Evolutionary conservation across 2,329 filamentous ascomycete species (phyloP), one percentile per base, ranked within the genome.

Genomic region (Ophiobolus disseminans): DNA sequence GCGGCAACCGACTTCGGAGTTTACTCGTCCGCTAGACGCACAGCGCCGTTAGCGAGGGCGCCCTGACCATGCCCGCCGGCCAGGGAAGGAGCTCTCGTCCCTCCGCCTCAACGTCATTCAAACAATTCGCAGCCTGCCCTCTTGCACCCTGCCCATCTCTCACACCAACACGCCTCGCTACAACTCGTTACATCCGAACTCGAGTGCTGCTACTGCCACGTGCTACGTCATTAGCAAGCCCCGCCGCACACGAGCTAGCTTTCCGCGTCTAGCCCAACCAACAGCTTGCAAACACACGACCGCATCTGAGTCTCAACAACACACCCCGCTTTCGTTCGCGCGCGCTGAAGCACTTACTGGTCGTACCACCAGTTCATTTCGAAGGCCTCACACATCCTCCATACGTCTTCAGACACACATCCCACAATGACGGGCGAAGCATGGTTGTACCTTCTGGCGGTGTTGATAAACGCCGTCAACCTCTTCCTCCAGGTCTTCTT

Each of bases 401-500:
- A 37, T 35, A 45, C 39, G 56, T 63, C 54, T 55, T 49, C 58
- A 60, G 53, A 57, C 44, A 57, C 65, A 66, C 57, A 64, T 48
- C 41, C 64, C 76, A 86, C 75, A 73, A 97, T 97, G 92, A 96
- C 92, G 71, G 92, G 92, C 77, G 92, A 97, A 85, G 92, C 92
- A 76, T 97, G 94, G 94, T 82, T 99, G 75, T 99, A 95, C 82
- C 87, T 99, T 69, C 84, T 99, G 78, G 88, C 93, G 79, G 95
- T 99, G 77, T 85, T 99, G 75, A 95, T 99, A 82, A 99, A 99
- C 82, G 94, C 94, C 81, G 92, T 99, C 86, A 99, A 99, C 83
- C 85, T 99, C 72, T 99, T 99, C 79, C 84, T 99, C 49, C 95
- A 99, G 81, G 94, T 99, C 68, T 99, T 99, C 85, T 99, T 99